A percentile compares a stretch with the other conserved stretches of the same genome.
Evolutionary conservation across 1,284 basidiomycete species (phyloP).

Genomic region (Ganoderma boninense): DNA sequence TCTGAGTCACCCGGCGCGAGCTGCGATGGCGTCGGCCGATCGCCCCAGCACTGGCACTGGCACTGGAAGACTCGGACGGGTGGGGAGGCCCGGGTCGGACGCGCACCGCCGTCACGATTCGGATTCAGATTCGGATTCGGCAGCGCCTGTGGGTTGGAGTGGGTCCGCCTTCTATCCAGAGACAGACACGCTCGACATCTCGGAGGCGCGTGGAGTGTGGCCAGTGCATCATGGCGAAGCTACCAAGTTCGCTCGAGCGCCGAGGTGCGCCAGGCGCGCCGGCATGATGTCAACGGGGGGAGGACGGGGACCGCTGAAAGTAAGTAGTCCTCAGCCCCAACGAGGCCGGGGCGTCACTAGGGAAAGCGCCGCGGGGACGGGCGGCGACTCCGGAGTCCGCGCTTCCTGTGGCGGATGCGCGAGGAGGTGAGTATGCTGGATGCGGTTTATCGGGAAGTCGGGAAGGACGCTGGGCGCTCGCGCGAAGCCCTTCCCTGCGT

Average conservation of each 20-base stretch:
- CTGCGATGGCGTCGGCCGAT: conserved; percentile 14
- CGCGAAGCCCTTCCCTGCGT: background rate
- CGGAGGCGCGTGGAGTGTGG: background rate
- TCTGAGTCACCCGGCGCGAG: background rate
- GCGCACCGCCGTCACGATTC: background rate
- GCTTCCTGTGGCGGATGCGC: background rate
- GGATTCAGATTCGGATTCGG: too few relatives aligned
- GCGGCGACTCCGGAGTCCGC: background rate
- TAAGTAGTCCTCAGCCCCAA: too few relatives aligned
- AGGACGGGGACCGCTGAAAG: too few relatives aligned
- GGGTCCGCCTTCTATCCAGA: background rate
- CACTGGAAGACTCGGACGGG: too few relatives aligned
- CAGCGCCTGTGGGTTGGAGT: too few relatives aligned
- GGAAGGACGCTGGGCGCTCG: background rate
- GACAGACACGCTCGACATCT: background rate
- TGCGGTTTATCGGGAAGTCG: background rate
- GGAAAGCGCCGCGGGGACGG: background rate
- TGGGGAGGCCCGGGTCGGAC: background rate
- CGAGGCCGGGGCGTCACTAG: background rate
- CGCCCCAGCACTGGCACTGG: background rate
- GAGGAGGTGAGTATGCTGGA: conserved; percentile 4
- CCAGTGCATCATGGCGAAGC: too few relatives aligned
- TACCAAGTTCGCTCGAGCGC: background rate
- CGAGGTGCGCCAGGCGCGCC: too few relatives aligned
- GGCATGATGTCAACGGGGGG: too few relatives aligned